A percentile compares a stretch with the other conserved stretches of the same genome.
Conservation (phyloP, 768 basidiomycete genomes). For the Boletus barrowsii region DNA sequence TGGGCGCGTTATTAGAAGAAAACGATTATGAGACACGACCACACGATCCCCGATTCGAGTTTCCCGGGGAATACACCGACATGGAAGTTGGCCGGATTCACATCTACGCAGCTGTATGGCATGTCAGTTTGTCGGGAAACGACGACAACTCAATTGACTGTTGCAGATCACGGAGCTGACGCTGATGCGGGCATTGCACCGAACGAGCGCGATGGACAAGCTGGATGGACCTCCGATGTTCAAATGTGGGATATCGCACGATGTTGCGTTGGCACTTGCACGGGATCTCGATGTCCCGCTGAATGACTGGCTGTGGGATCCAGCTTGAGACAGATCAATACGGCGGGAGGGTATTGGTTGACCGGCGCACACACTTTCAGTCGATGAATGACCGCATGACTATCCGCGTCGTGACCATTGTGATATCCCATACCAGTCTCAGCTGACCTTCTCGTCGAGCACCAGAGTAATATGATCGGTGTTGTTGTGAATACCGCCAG, state of each 20-base stretch:
- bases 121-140: neutral
- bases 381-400: too few relatives aligned
- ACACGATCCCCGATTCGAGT: constrained; percentile 44
- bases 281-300: constrained; percentile 56
- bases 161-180: constrained; percentile 64
- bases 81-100: constrained; percentile 65
- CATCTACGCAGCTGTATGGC: constrained; percentile 55
- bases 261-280: constrained; percentile 52
- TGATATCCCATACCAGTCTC: too few relatives aligned
- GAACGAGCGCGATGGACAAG: constrained; percentile 57
- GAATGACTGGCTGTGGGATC: constrained; percentile 64
- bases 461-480: too few relatives aligned
- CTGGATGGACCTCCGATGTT: constrained; percentile 70
- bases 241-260: constrained; percentile 69
- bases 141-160: neutral
- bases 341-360: too few relatives aligned
- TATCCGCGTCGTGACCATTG: too few relatives aligned
- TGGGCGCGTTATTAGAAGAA: constrained; percentile 75
- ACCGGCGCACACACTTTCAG: too few relatives aligned
- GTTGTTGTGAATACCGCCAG: too few relatives aligned
- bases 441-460: too few relatives aligned
- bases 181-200: constrained; percentile 61
- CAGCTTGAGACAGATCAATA: neutral
- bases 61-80: constrained; percentile 72
- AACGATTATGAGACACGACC: constrained; percentile 50